Conservation (phyloP, 2,329 filamentous ascomycete genomes). For the Penicillium sp. region DNA sequence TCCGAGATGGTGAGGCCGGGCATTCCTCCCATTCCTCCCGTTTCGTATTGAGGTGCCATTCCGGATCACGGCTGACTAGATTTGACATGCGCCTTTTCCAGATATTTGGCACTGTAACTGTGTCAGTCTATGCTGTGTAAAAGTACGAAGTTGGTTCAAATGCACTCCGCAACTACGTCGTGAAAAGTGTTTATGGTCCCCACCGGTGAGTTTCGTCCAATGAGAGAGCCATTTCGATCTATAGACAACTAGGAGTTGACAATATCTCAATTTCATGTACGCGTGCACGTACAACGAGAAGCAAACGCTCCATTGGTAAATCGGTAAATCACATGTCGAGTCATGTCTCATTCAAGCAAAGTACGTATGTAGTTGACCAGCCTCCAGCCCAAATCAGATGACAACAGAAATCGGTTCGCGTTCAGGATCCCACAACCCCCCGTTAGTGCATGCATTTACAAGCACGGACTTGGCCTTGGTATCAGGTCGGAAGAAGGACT, state of each 20-base stretch:
- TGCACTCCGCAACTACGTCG: neutral
- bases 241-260: neutral
- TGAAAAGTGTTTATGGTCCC: neutral
- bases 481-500: neutral
- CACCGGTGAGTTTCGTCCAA: neutral
- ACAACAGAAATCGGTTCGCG: neutral
- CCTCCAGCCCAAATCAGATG: neutral
- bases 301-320: neutral
- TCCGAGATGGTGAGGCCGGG: conserved; percentile 28
- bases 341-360: neutral
- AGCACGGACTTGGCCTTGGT: neutral
- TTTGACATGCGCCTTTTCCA: neutral
- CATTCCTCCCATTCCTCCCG: conserved; percentile 5
- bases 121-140: neutral
- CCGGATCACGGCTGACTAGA: conserved; percentile 3
- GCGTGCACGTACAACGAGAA: neutral
- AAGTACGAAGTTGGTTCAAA: neutral
- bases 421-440: neutral
- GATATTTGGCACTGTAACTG: neutral
- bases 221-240: neutral
- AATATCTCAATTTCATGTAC: neutral
- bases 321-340: neutral
- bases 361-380: neutral
- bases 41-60: conserved; percentile 25
- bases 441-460: neutral